Base-by-base conservation (phyloP, 2,329 filamentous ascomycete genomes). In the Neofusicoccum laricinum region DNA sequence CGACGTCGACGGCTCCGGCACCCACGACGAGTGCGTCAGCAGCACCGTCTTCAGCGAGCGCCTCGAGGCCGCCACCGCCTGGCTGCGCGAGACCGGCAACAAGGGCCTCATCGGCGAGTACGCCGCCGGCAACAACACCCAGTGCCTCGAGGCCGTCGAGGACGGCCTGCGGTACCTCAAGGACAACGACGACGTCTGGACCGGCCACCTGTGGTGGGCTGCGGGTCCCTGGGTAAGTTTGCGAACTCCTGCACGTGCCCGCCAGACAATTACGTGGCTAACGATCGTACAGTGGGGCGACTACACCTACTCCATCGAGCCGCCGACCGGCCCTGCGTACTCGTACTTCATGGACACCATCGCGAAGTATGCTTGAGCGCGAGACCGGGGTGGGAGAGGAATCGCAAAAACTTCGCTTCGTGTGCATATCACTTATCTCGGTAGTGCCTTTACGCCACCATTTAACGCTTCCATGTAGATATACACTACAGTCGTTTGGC, bases 1-100 rank as follows among this genome's bases (percentile, higher is more conserved):
- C 41, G 85, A 87, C 74, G 76, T 74, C 0, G 84, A 86, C 66
- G 81, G 82, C 61, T 83, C 80, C 1, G 85, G 85, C 8, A 86
- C 84, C 0, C 76, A 75, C 2, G 75, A 74, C 2, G 74, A 75
- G 32, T 87, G 85, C 70, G 83, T 85, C 15, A 80, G 72, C 66
- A 67, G 73, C 4, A 86, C 84, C n/a, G 84, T 86, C 66, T 83
- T 85, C 61, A 72, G 74, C 25, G 81, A 86, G 68, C 78, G 85
- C 4, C 73, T 87, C 17, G 67, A 76, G 19, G 77, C 73, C 11
- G 85, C 85, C 0, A 86, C 85, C 0, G 68, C 78, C 50, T 87
- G 85, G 85, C 74, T 86, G 57, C 79, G 80, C 65, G 74, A 77
- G 14, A 85, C 86, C 68, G 77, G 78, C 46, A 85, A 86, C 71